Evolutionary conservation across 805 yeast species (phyloP).

Genomic region (Ogataea corticis): DNA sequence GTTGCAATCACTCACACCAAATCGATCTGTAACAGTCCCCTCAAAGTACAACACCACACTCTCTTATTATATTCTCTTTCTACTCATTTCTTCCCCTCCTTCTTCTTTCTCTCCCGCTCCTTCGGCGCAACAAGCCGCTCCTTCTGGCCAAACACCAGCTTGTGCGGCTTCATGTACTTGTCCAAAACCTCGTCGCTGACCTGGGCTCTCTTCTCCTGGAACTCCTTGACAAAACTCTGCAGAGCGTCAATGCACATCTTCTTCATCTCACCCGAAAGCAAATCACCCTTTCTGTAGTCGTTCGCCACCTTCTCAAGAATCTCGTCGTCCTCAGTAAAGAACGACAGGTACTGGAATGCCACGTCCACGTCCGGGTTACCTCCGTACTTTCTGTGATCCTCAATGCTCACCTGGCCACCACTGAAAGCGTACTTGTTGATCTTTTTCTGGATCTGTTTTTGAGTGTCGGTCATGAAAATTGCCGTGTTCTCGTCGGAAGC

Average conservation of each 20-base stretch:
- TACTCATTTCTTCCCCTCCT: too few species aligned
- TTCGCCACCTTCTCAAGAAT: slow-evolving; percentile 61
- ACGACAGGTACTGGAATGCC: slow-evolving; percentile 87
- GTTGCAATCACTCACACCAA: too few species aligned
- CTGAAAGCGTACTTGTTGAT: slow-evolving; percentile 95
- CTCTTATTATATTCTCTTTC: too few species aligned
- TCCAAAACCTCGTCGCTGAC: slow-evolving; percentile 64
- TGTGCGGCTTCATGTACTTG: slow-evolving; percentile 81
- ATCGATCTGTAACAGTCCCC: too few species aligned
- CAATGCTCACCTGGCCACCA: slow-evolving; percentile 86
- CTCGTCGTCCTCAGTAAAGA: slow-evolving; percentile 87
- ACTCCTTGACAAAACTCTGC: slow-evolving; percentile 74
- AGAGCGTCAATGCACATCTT: slow-evolving; percentile 77
- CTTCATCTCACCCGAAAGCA: slow-evolving; percentile 93
- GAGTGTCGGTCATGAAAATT: slow-evolving; percentile 92
- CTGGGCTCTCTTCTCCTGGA: slow-evolving; percentile 74
- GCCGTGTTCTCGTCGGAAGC: slow-evolving; percentile 91
- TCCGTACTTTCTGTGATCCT: slow-evolving; percentile 87
- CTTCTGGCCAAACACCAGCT: slow-evolving; percentile 69
- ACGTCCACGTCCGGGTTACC: slow-evolving; percentile 97
- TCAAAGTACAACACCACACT: too few species aligned
- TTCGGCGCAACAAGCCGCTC: slow-evolving; percentile 75
- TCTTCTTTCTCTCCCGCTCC: slow-evolving; percentile 46
- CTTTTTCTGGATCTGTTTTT: slow-evolving; percentile 89
- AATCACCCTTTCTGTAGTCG: slow-evolving; percentile 74